Evolutionary conservation across 192 early-diverging fungal species (phyloP).

Genomic region (Bifiguratus adelaidae): DNA sequence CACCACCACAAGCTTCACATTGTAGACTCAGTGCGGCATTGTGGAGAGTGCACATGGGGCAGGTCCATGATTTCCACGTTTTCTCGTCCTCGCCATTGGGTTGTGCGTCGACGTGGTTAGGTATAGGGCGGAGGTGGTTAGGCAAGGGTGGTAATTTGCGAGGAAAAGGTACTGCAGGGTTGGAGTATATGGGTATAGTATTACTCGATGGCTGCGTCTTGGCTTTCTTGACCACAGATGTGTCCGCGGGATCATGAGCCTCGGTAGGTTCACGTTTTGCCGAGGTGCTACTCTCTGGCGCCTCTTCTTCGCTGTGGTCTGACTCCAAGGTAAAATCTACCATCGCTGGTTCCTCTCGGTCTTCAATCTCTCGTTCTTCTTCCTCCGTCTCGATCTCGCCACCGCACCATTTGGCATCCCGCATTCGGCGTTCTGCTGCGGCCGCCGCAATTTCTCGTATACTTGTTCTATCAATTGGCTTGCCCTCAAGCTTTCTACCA

Average conservation of each 20-base stretch:
- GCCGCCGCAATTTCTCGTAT: constrained; percentile 33
- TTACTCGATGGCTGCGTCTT: neutral
- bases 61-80: constrained; percentile 27
- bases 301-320: neutral
- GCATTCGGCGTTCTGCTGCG: constrained; percentile 55
- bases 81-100: constrained; percentile 2
- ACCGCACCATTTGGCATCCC: constrained; percentile 66
- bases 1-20: constrained; percentile 30
- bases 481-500: constrained; percentile 29
- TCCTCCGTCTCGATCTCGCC: too few species aligned
- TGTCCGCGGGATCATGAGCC: too few species aligned
- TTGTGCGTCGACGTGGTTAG: too few species aligned
- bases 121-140: too few species aligned
- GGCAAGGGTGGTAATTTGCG: too few species aligned
- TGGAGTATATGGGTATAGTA: too few species aligned
- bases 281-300: too few species aligned
- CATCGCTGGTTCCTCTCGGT: constrained; percentile 1
- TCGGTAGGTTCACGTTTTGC: too few species aligned
- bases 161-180: too few species aligned
- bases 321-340: neutral
- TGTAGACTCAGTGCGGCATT: constrained; percentile 28
- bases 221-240: neutral
- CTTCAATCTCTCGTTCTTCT: too few species aligned
- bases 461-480: too few species aligned
- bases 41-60: constrained; percentile 42